Evolutionary conservation across 139 green algal genomes (phyloP), one percentile per base, ranked within the genome.

Genomic region (Mesotaenium endlicherianum): DNA sequence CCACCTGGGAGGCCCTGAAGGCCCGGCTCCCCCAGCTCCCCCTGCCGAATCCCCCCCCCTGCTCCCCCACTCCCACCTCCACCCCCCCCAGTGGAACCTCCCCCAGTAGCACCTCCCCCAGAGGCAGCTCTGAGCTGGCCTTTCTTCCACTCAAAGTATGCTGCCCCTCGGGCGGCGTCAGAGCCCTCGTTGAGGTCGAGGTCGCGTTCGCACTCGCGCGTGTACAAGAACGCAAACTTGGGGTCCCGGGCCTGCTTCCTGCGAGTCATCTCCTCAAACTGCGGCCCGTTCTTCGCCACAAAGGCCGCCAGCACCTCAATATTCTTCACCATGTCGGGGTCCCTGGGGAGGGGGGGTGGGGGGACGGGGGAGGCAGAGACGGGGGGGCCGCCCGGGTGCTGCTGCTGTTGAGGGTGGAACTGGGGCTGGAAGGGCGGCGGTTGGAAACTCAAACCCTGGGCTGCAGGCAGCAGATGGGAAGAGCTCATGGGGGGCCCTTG

Each of bases 201-300:
- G 36, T 6, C 8, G 8, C 8, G 17, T 11, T 6, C 11, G 5
- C 5, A 5, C 3, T 20, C 14, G 45, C 70, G 30, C 38, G 30
- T 31, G 1, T 89, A 70, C 36, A 97, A 82, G 81, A 97, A 97
- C 0, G 44, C 58, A 77, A 92, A 94, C 59, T 86, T 83, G 39
- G 60, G 74, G n/a, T 84, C 83, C 8, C 36, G 41, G 36, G 16
- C 70, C 57, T 94, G 90, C 42, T 89, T 81, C 80, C 91, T 75
- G 20, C 86, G 58, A 11, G 91, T 93, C 14, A 97, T 86, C 1
- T 86, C 77, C 77, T 97, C 95, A 64, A 97, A 93, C 1, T 83
- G 71, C 14, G 77, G 47, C 6, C 95, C 95, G 53, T 93, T 94
- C 45, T 92, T 88, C 0, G 93, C 93, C 38, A 98, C 94, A 58